These are phyloP conservation scores for Cordyceps javanica DNA, from an alignment of 2,329 filamentous ascomycete species.

Conservation along the genomic window DNA sequence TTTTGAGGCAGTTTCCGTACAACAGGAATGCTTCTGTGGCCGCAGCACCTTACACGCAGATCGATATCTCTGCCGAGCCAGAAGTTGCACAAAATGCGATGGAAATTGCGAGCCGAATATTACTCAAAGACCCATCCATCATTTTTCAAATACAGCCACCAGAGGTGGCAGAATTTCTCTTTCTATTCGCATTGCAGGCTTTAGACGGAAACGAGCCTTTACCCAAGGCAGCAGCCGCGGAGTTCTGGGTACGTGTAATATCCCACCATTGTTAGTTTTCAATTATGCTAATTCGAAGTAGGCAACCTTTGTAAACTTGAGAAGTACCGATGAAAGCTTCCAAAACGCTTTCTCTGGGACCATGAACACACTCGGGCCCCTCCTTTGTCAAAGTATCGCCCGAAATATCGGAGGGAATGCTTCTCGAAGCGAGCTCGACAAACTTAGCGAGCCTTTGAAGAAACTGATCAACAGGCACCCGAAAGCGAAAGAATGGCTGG, in stretches of 20 bases:
- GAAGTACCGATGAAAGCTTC: background rate
- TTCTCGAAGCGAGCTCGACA: constrained; percentile 66
- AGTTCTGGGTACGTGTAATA: constrained; percentile 60
- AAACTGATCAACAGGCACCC: constrained; percentile 55
- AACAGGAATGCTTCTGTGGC: constrained; percentile 18
- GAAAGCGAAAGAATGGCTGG: constrained; percentile 55
- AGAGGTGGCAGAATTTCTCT: constrained; percentile 56
- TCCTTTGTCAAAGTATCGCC: constrained; percentile 53
- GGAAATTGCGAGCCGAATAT: constrained; percentile 61
- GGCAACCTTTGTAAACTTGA: constrained; percentile 13
- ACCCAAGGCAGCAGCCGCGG: constrained; percentile 65
- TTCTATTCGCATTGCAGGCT: constrained; percentile 65
- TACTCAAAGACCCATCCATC: constrained; percentile 54
- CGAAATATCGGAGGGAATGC: constrained; percentile 63
- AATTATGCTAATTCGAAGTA: background rate
- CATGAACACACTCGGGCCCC: constrained; percentile 54
- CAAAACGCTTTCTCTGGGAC: constrained; percentile 38
- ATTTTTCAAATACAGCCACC: constrained; percentile 53
- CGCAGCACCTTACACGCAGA: constrained; percentile 19
- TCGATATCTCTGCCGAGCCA: constrained; percentile 61
- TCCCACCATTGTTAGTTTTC: too few species aligned
- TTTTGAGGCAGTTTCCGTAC: constrained; percentile 59
- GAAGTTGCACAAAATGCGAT: constrained; percentile 70
- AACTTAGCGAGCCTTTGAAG: constrained; percentile 63
- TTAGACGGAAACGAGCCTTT: constrained; percentile 66